A percentile compares a stretch with the other conserved stretches of the same genome.
Evolutionary conservation across 495 filamentous ascomycete species (phyloP).

Genomic region (Xylaria scruposa): DNA sequence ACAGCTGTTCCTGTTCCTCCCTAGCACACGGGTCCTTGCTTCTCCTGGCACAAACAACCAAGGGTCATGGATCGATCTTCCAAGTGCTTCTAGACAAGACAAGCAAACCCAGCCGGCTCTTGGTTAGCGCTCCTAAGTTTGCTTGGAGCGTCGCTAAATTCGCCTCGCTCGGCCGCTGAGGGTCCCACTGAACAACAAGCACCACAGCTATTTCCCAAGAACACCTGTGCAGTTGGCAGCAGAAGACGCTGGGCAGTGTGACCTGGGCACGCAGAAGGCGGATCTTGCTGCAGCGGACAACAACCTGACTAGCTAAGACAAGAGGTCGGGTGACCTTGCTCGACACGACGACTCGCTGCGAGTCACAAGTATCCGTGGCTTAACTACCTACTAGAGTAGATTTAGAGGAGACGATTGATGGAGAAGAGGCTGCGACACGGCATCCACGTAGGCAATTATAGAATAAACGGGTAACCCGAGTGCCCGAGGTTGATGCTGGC

Average conservation of each 20-base stretch:
- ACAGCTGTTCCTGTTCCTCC: not conserved
- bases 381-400: not conserved
- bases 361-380: slow-evolving; percentile 7
- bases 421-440: not conserved
- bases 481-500: not conserved
- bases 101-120: not conserved
- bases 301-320: slow-evolving; percentile 17
- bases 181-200: not conserved
- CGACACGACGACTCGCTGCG: slow-evolving; percentile 18
- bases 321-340: slow-evolving; percentile 28
- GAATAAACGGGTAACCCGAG: slow-evolving; percentile 16
- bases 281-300: slow-evolving; percentile 21
- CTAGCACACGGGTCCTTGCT: slow-evolving; percentile 24
- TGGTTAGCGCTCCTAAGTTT: slow-evolving; percentile 14
- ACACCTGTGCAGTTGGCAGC: not conserved
- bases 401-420: not conserved
- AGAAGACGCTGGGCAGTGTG: not conserved
- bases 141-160: slow-evolving; percentile 18
- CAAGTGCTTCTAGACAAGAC: slow-evolving; percentile 19
- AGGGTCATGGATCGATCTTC: slow-evolving; percentile 15
- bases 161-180: slow-evolving; percentile 11
- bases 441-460: slow-evolving; percentile 20
- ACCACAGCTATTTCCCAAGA: slow-evolving; percentile 6
- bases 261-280: slow-evolving; percentile 18
- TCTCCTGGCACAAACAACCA: slow-evolving; percentile 19